phyloP scores from a whole-genome alignment of 1,284 basidiomycete genomes.

The Rhodotorula sp. region DNA sequence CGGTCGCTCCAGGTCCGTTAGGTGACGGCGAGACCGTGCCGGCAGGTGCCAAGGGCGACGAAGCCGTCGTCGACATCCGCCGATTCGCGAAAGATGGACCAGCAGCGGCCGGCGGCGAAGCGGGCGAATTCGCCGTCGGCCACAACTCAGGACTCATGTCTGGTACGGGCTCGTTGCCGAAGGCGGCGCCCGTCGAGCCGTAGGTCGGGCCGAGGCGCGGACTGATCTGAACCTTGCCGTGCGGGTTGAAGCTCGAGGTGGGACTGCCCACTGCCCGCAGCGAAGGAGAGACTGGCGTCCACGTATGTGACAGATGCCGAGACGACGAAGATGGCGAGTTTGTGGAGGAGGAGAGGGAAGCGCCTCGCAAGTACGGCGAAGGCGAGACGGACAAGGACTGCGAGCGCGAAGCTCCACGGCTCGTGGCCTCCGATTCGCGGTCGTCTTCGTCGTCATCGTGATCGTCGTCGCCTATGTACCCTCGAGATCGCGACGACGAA shows the following conservation, averaged over 20 bases:
- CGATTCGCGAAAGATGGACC: not conserved
- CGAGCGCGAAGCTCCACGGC: not conserved
- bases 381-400: constrained; percentile 22
- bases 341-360: constrained; percentile 7
- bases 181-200: constrained; percentile 6
- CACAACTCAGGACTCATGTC: constrained; percentile 35
- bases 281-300: constrained; percentile 29
- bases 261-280: constrained; percentile 12
- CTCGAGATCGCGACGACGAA: not conserved
- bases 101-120: not conserved
- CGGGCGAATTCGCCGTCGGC: constrained; percentile 16
- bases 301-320: constrained; percentile 13
- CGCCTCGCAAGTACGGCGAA: constrained; percentile 28
- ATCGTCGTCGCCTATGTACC: not conserved
- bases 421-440: not conserved
- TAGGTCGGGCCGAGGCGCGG: constrained; percentile 39
- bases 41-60: not conserved
- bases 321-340: constrained; percentile 17
- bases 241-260: constrained; percentile 3
- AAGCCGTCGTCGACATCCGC: not conserved
- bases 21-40: not conserved
- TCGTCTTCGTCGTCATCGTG: constrained; percentile 2
- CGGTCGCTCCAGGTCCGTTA: not conserved
- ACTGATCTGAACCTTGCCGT: constrained; percentile 37
- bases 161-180: constrained; percentile 12